Conservation (phyloP, 2,329 filamentous ascomycete species). For the Ascochyta lentis region DNA sequence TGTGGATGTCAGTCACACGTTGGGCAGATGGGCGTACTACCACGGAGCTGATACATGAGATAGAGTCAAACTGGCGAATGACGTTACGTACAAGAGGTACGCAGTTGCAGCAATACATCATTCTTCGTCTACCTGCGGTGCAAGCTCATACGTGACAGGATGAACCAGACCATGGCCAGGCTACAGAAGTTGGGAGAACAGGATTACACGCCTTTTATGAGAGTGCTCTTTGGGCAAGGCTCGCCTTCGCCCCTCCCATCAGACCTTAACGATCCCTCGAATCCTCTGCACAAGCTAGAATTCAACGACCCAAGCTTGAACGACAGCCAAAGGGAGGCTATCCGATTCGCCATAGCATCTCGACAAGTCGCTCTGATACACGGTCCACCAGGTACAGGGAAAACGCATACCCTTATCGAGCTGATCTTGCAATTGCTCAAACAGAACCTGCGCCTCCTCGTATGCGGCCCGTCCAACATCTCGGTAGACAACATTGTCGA, state of each 20-base stretch:
- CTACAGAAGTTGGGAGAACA: constrained; percentile 63
- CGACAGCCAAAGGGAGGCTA: constrained; percentile 67
- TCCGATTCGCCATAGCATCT: constrained; percentile 82
- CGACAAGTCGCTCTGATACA: constrained; percentile 89
- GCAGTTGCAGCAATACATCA: constrained; percentile 25
- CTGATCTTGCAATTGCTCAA: constrained; percentile 89
- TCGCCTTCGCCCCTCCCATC: constrained; percentile 58
- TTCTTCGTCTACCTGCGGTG: background rate
- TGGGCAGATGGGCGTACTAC: background rate
- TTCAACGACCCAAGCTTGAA: constrained; percentile 66
- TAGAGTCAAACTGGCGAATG: constrained; percentile 71
- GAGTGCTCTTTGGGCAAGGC: constrained; percentile 66
- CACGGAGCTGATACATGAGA: constrained; percentile 41
- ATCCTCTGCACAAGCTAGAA: constrained; percentile 54
- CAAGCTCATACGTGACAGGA: constrained; percentile 50
- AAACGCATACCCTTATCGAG: constrained; percentile 95
- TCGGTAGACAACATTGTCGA: constrained; percentile 99
- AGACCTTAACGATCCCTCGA: constrained; percentile 51
- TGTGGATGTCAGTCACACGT: constrained; percentile 65
- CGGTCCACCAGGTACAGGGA: constrained; percentile 93
- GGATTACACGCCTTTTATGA: constrained; percentile 64
- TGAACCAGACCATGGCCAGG: constrained; percentile 69
- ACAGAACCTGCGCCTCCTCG: constrained; percentile 75
- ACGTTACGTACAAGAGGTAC: constrained; percentile 69
- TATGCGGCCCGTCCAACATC: constrained; percentile 97